Base-by-base conservation (phyloP, 1,284 basidiomycete genomes). In the Cutaneotrichosporon dermatis region DNA sequence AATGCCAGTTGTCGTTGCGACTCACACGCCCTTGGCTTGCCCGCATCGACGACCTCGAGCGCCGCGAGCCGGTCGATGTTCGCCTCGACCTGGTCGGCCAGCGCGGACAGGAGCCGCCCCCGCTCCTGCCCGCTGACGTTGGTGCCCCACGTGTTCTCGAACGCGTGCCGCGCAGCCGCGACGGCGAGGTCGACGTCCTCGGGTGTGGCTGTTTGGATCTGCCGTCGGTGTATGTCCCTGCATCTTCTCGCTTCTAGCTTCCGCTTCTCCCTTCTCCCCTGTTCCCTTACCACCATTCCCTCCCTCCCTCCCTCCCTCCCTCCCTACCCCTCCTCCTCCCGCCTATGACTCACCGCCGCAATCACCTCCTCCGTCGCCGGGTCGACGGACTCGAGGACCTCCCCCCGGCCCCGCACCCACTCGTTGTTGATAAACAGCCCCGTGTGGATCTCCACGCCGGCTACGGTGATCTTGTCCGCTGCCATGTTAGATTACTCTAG, bases 31-130 rank as follows among this genome's bases (percentile, higher is more conserved):
- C 34, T 88, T 65, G 93, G 89, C 79, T 92, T 92, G 51, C 90
- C 90, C 68, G 90, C 90, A 78, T 92, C 90, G 53, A 91, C 78
- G 54, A 67, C 66, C 75, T 92, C 90, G 53, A 91, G 81, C 70
- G 88, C 88, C 4, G 86, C 88, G 16, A 91, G 83, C 62, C 84
- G 44, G 34, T 58, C 60, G 33, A 84, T 81, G 76, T 95, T 86
- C 64, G 86, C 82, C 78, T 97, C 93, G 64, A 97, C 89, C 65
- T 93, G 82, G 74, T 95, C 91, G 49, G 94, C 93, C 52, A 96
- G 85, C 74, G 88, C 89, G 80, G 88, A 84, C 44, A 95, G 79
- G 49, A 94, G 62, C 58, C 10, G 83, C 36, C 89, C 86, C 58
- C 94, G 84, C 76, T 92, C 86, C 57, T 86, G 84, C 15, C 51